Evolutionary conservation across 1,284 basidiomycete genomes (phyloP).

Genomic region (Trichosporon coremiiforme): DNA sequence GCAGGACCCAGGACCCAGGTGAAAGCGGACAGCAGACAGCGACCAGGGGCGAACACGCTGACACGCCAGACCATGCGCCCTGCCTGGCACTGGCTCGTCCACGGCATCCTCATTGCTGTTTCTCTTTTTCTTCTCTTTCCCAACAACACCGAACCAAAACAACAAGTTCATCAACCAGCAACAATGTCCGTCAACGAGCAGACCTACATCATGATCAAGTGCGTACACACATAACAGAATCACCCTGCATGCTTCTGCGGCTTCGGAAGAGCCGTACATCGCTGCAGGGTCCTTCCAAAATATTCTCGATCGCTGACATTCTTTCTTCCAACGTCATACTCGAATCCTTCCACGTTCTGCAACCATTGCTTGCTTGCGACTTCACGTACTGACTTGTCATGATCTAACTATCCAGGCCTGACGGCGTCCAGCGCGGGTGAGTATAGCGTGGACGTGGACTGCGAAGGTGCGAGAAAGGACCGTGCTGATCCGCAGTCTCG

Average conservation of each 20-base stretch:
- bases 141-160: constrained; percentile 21
- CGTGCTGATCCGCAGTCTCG: constrained; percentile 60
- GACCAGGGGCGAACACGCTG: constrained; percentile 6
- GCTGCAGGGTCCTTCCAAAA: neutral
- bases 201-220: constrained; percentile 63
- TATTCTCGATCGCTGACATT: constrained; percentile 15
- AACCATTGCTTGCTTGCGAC: neutral
- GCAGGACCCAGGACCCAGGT: neutral
- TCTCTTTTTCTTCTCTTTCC: constrained; percentile 20
- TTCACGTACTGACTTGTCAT: neutral
- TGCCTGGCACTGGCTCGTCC: constrained; percentile 19
- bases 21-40: neutral
- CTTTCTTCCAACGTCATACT: constrained; percentile 6
- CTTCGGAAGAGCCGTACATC: neutral
- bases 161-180: constrained; percentile 29
- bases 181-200: constrained; percentile 58
- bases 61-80: constrained; percentile 8
- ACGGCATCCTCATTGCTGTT: constrained; percentile 7
- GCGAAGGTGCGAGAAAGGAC: neutral
- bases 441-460: neutral
- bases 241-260: neutral
- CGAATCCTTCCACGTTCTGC: neutral
- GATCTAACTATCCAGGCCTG: constrained; percentile 65
- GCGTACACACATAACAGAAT: constrained; percentile 28
- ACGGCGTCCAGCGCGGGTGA: constrained; percentile 86